These are phyloP conservation scores for Colletotrichum costaricense DNA, from an alignment of 2,329 filamentous ascomycete genomes.

Conservation along the genomic window DNA sequence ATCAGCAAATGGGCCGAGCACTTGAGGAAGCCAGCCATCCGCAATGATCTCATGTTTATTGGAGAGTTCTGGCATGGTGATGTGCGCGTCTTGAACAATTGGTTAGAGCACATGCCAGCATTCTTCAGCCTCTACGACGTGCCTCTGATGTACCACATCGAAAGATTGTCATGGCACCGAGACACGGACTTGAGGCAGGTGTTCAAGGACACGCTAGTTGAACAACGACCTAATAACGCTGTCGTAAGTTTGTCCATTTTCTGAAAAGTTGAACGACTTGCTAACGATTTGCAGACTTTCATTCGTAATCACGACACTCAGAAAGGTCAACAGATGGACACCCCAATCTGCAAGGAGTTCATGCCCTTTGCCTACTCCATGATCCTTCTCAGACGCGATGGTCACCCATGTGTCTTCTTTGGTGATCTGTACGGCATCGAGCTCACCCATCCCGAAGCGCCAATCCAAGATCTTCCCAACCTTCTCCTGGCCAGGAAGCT, in stretches of 20 bases:
- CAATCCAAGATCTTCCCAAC: constrained; percentile 10
- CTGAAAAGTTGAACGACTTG: not conserved
- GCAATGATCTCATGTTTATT: constrained; percentile 26
- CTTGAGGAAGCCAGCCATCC: constrained; percentile 3
- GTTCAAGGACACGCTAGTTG: constrained; percentile 23
- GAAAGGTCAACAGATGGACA: constrained; percentile 32
- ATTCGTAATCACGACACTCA: constrained; percentile 33
- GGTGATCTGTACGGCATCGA: constrained; percentile 28
- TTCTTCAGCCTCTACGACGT: constrained; percentile 34
- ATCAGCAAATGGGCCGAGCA: constrained; percentile 27
- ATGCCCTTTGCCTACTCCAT: constrained; percentile 26
- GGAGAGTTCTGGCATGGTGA: constrained; percentile 34
- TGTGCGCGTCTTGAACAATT: constrained; percentile 23
- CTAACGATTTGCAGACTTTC: constrained; percentile 16
- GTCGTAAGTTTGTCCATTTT: constrained; percentile 1
- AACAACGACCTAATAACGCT: constrained; percentile 27
- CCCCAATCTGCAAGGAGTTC: constrained; percentile 14
- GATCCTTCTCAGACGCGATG: constrained; percentile 23
- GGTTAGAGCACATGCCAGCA: constrained; percentile 28
- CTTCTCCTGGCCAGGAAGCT: constrained; percentile 20
- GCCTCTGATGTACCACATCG: constrained; percentile 30
- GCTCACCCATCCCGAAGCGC: constrained; percentile 4
- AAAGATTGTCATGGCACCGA: constrained; percentile 26
- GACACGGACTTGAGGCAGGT: constrained; percentile 21
- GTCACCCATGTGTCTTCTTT: constrained; percentile 33